Conservation (phyloP, 2,329 filamentous ascomycete species). For the Nannizziopsis arthrosporioides region DNA sequence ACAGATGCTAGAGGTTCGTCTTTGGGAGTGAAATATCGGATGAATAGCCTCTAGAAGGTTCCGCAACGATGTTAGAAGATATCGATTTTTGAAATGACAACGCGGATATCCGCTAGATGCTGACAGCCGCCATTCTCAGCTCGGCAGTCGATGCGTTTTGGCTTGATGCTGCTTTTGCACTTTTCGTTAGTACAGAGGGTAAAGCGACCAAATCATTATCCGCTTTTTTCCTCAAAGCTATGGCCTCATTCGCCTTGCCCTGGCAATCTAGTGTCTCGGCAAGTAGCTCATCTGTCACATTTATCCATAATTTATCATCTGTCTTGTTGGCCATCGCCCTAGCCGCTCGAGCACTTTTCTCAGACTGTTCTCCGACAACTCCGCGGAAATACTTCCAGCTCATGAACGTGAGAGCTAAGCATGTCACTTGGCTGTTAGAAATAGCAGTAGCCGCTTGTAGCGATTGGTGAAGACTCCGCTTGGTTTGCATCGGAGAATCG, state of each 20-base stretch:
- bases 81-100: background rate
- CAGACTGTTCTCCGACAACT: slow-evolving; percentile 66
- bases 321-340: slow-evolving; percentile 56
- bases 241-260: slow-evolving; percentile 48
- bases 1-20: no score
- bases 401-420: slow-evolving; percentile 76
- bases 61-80: background rate
- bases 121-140: slow-evolving; percentile 11
- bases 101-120: slow-evolving; percentile 8
- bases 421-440: slow-evolving; percentile 67
- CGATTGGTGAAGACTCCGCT: slow-evolving; percentile 63
- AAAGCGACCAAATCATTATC: slow-evolving; percentile 29
- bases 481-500: slow-evolving; percentile 62
- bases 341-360: slow-evolving; percentile 63
- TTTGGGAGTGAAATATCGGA: no score
- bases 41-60: background rate
- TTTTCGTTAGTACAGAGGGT: slow-evolving; percentile 28
- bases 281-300: slow-evolving; percentile 67
- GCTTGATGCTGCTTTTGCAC: background rate
- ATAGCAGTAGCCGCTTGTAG: slow-evolving; percentile 57
- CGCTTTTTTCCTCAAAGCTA: slow-evolving; percentile 36
- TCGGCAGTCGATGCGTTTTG: slow-evolving; percentile 5
- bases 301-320: slow-evolving; percentile 64
- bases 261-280: slow-evolving; percentile 63
- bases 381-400: slow-evolving; percentile 69